These are phyloP conservation scores for Berkeleyomyces rouxiae DNA, from an alignment of 2,329 filamentous ascomycete species.

Conservation along the genomic window DNA sequence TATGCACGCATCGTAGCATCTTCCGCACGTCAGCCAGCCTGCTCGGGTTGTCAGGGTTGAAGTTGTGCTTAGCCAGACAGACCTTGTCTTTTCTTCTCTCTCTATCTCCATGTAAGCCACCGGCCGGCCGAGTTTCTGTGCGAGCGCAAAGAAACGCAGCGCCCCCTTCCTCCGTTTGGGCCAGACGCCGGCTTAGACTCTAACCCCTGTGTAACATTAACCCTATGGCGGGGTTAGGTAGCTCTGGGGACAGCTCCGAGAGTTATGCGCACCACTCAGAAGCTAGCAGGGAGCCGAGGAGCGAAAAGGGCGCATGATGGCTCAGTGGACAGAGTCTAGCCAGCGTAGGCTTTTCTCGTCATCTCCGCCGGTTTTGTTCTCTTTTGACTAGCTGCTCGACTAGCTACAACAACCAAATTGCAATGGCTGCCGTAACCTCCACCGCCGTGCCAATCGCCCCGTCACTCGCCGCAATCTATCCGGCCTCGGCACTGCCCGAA, in stretches of 20 bases:
- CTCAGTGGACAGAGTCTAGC: too few relatives aligned
- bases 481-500: slow-evolving; percentile 47
- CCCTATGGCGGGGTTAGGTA: background rate
- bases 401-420: background rate
- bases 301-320: background rate
- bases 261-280: slow-evolving; percentile 1
- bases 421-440: background rate
- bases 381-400: background rate
- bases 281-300: background rate
- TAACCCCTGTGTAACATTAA: background rate
- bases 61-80: too few relatives aligned
- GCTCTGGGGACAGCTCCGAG: background rate
- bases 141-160: background rate
- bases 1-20: background rate
- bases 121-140: background rate
- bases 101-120: background rate
- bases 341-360: background rate
- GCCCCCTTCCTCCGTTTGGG: background rate
- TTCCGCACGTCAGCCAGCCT: too few relatives aligned
- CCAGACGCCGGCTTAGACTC: background rate
- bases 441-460: slow-evolving; percentile 51
- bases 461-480: slow-evolving; percentile 70
- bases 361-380: background rate
- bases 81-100: background rate
- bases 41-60: too few relatives aligned